Evolutionary conservation across 2,329 filamentous ascomycete genomes (phyloP).

Genomic region (Fusarium brachygibbosum): DNA sequence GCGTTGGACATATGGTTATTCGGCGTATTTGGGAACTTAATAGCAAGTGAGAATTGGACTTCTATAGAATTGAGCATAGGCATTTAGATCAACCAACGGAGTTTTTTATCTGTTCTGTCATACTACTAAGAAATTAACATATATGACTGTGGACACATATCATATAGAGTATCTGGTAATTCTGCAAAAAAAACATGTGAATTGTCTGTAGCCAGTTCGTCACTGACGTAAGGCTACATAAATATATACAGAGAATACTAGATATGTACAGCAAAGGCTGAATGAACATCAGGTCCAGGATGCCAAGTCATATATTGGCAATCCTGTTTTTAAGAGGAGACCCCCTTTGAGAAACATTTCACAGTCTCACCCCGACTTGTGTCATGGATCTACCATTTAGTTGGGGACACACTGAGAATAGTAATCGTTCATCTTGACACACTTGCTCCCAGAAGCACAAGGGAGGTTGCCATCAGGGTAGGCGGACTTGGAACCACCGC

Average conservation of each 20-base stretch:
- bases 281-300: constrained; percentile 38
- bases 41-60: not conserved
- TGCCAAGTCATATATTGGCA: constrained; percentile 29
- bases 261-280: constrained; percentile 35
- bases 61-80: not conserved
- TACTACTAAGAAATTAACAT: not conserved
- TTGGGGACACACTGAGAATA: constrained; percentile 48
- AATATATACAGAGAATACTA: constrained; percentile 44
- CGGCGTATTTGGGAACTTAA: constrained; percentile 8
- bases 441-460: constrained; percentile 44
- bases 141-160: too few relatives aligned
- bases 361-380: not conserved
- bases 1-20: not conserved
- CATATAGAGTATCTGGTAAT: not conserved
- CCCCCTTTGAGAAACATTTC: constrained; percentile 1
- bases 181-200: constrained; percentile 26
- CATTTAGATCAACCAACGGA: not conserved
- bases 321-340: constrained; percentile 18
- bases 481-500: constrained; percentile 41
- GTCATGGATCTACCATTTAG: constrained; percentile 32
- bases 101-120: too few relatives aligned
- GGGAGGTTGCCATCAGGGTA: constrained; percentile 43
- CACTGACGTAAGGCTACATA: constrained; percentile 23
- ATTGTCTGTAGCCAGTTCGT: constrained; percentile 21
- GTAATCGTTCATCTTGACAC: constrained; percentile 45